Base-by-base conservation (phyloP, 1,139 yeast species). In the Geotrichum candidum region DNA sequence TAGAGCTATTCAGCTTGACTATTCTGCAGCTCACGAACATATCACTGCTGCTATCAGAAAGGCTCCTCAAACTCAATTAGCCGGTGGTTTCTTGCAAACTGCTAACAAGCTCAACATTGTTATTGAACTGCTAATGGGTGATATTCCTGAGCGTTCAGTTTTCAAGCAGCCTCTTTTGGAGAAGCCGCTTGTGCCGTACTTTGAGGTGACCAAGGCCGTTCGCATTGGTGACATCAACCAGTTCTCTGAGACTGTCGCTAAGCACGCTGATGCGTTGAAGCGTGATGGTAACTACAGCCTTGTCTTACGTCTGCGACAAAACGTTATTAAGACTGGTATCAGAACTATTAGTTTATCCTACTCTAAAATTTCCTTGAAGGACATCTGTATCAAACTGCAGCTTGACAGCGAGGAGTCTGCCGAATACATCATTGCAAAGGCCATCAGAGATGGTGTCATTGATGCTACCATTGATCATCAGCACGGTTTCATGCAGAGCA, bases 291-390 rank as follows among this genome's bases (percentile, higher is more conserved):
- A 87, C 69, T 90, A 85, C 73, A 89, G 91, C 41, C 82, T 95
- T 69, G 95, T 95, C 58, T 82, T 90, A 58, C 84, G 99, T 72
- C 82, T 95, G 70, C 88, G 98, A 74, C 97, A 96, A 73, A 95
- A 94, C 74, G 99, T 95, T 66, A 94, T 95, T 76, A 95, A 94
- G 77, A 92, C 99, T 0, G 99, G 99, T 70, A 91, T 95, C 65
- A 84, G 99, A 76, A 89, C 90, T 70, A 90, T 95, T 71, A 90
- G 97, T 18, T 80, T 95, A 70, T 86, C 97, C 3, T 95, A 95
- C 78, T 89, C 96, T 62, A 88, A 86, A 73, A 94, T 95, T 64
- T 89, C 97, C 2, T 82, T 95, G 70, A 89, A 88, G 76, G 99
- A 95, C 73, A 84, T 84, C 59, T 95, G 99, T 76, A 83, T 94